Percentiles rank a stretch among this genome's conserved stretches.
These are phyloP conservation scores for Calonectria henricotiae DNA, from an alignment of 2,329 filamentous ascomycete species.

Conservation along the genomic window DNA sequence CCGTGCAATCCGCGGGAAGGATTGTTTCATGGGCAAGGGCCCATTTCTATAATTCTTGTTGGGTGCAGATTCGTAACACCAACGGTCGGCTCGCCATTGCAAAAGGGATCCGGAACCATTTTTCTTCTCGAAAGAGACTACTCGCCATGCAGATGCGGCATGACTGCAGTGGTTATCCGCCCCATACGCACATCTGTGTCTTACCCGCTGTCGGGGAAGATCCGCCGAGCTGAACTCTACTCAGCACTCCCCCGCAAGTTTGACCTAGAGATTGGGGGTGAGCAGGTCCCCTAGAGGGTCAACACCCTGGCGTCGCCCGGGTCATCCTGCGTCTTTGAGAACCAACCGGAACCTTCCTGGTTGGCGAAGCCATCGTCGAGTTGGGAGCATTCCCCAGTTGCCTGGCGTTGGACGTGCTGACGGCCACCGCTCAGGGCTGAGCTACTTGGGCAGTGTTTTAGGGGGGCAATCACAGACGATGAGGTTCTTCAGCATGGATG, in stretches of 20 bases:
- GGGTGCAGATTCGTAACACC: constrained; percentile 13
- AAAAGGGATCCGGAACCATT: constrained; percentile 7
- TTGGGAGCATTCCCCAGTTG: neutral
- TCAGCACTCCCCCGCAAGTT: constrained; percentile 15
- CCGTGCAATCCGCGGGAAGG: neutral
- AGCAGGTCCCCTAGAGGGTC: neutral
- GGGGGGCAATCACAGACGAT: neutral
- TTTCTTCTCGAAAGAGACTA: constrained; percentile 9
- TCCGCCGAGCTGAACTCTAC: constrained; percentile 19
- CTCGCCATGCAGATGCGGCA: constrained; percentile 3
- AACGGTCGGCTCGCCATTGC: constrained; percentile 6
- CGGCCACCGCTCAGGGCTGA: constrained; percentile 1
- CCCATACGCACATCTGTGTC: neutral
- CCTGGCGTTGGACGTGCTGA: constrained; percentile 23
- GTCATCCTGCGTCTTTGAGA: constrained; percentile 10
- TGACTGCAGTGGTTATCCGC: constrained; percentile 6
- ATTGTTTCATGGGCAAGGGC: constrained; percentile 11
- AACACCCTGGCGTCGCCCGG: constrained; percentile 1
- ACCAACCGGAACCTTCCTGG: constrained; percentile 2
- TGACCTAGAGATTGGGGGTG: constrained; percentile 10
- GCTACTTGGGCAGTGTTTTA: constrained; percentile 11
- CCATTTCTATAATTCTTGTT: constrained; percentile 1
- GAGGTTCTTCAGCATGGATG: neutral
- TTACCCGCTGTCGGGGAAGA: constrained; percentile 20
- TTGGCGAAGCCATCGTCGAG: constrained; percentile 17